Evolutionary conservation across 2,329 filamentous ascomycete species (phyloP), one percentile per base, ranked within the genome.

Genomic region (Truncatella angustata): DNA sequence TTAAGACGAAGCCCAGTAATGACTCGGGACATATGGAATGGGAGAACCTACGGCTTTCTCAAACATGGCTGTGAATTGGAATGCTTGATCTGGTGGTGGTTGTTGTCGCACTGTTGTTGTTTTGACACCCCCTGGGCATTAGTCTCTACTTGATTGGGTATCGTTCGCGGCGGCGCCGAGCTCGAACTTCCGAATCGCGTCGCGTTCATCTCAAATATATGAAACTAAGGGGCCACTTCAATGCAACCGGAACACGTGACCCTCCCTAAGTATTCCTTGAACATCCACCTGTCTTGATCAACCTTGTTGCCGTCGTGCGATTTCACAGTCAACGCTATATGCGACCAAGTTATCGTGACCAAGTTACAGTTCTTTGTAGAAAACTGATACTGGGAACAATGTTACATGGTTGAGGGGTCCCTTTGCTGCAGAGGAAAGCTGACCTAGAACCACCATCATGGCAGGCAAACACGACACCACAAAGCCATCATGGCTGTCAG

Each of bases 401-500:
- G 6, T 36, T 36, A 36, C 18, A n/a, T 36, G 14, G 18, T 5
- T 36, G 18, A 36, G 34, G 14, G 18, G 6, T 10, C 6, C n/a
- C n/a, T n/a, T n/a, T n/a, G n/a, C n/a, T n/a, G n/a, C n/a, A n/a
- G n/a, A n/a, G n/a, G n/a, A n/a, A n/a, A n/a, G n/a, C n/a, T n/a
- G n/a, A 45, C 16, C 4, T 11, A 45, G 12, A 36, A 36, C 5
- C 20, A n/a, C 20, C 11, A 44, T 32, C 21, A 54, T 54, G 52
- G 44, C 53, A n/a, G 53, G 49, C 39, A 54, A 54, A 20, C 44
- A 52, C 49, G 53, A 54, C 10, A 40, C 52, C 42, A 36, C 36
- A 24, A 49, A 54, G 39, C 30, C 53, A 16, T 52, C 53, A 26
- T 49, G 40, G 40, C 52, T 54, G 50, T 50, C 54, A n/a, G 52